A percentile compares a stretch with the other conserved stretches of the same genome.
These are phyloP conservation scores for Pythium sukuiense DNA, from an alignment of 352 stramenopile species.

Conservation along the genomic window DNA sequence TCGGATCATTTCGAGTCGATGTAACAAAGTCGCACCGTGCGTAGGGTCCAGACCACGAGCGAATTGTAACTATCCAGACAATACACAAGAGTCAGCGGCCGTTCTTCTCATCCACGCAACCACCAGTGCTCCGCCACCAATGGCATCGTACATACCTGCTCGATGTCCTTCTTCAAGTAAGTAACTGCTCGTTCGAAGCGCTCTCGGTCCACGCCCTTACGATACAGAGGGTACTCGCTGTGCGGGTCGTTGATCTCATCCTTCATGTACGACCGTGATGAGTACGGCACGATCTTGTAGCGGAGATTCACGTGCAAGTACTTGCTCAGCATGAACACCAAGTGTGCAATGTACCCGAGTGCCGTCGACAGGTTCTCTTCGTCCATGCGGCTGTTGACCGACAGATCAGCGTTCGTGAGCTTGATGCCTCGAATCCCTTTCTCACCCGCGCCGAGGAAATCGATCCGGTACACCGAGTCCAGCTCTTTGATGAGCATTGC, in stretches of 20 bases:
- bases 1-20: conserved; percentile 63
- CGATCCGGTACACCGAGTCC: conserved; percentile 77
- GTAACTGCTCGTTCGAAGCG: conserved; percentile 76
- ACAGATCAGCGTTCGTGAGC: conserved; percentile 72
- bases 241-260: conserved; percentile 85
- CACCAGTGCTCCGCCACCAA: no score
- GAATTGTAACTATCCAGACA: conserved; percentile 57
- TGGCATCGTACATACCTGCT: conserved; percentile 52
- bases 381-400: conserved; percentile 50
- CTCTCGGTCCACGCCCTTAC: conserved; percentile 73
- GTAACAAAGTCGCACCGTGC: conserved; percentile 60
- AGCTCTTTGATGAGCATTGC: conserved; percentile 80
- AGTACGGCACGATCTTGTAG: conserved; percentile 80
- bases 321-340: conserved; percentile 89
- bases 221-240: conserved; percentile 83
- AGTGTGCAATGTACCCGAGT: conserved; percentile 83
- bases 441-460: conserved; percentile 77
- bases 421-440: conserved; percentile 82
- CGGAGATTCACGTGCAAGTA: conserved; percentile 85
- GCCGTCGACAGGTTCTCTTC: conserved; percentile 85
- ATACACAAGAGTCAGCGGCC: conserved; percentile 7
- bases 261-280: conserved; percentile 77
- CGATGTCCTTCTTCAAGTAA: conserved; percentile 77
- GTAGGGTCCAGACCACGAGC: conserved; percentile 73
- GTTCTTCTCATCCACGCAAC: no score